Conservation (phyloP, 2,329 filamentous ascomycete genomes). For the Cladosporium cucumerinum region DNA sequence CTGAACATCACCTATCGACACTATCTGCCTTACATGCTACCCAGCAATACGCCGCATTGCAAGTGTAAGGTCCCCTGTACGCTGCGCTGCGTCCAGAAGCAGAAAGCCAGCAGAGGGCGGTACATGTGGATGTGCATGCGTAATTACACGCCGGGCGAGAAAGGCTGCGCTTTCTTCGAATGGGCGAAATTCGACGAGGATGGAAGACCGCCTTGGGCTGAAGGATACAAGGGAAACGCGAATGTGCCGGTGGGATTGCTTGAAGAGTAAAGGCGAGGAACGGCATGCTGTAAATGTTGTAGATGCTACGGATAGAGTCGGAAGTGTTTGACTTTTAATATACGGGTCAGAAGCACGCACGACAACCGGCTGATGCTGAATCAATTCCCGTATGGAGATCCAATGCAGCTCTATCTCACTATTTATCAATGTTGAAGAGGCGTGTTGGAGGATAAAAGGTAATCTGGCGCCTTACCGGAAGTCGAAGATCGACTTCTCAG, state of each 20-base stretch:
- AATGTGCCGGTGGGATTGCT: constrained; percentile 24
- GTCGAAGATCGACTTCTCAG: background rate
- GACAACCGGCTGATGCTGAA: background rate
- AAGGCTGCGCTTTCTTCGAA: constrained; percentile 70
- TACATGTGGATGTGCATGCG: constrained; percentile 96
- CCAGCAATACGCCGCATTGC: constrained; percentile 73
- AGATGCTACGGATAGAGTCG: background rate
- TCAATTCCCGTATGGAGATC: background rate
- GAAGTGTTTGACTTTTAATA: background rate
- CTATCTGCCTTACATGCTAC: constrained; percentile 75
- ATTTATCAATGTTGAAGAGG: background rate
- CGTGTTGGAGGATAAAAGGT: background rate
- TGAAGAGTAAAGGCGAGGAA: background rate
- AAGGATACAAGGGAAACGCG: constrained; percentile 32
- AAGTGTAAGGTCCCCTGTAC: constrained; percentile 66
- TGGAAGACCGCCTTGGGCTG: constrained; percentile 68
- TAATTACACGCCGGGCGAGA: constrained; percentile 64
- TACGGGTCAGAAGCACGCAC: background rate
- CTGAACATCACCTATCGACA: constrained; percentile 94
- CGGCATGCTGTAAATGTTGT: background rate
- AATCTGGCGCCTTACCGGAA: background rate
- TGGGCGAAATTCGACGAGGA: constrained; percentile 88
- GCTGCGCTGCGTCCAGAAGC: constrained; percentile 75
- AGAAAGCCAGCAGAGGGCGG: constrained; percentile 68
- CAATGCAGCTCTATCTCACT: background rate